phyloP scores from a whole-genome alignment of 345 rosid genomes.

The Syzygium aromaticum region DNA sequence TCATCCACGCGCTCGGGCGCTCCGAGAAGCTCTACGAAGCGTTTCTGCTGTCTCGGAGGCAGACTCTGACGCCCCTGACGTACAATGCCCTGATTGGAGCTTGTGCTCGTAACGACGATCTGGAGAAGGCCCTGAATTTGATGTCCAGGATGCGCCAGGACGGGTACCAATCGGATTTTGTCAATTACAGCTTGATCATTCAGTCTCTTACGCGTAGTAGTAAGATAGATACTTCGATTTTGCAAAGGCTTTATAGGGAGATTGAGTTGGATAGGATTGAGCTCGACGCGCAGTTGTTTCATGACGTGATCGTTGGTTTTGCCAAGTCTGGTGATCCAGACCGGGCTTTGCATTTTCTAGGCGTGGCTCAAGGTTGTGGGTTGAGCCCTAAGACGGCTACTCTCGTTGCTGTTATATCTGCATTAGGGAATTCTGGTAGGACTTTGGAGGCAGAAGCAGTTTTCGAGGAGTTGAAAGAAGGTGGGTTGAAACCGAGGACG shows the following conservation, averaged over 20 bases:
- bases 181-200: slow-evolving; percentile 79
- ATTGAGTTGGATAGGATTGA: slow-evolving; percentile 69
- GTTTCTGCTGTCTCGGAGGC: slow-evolving; percentile 72
- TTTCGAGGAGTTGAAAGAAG: slow-evolving; percentile 83
- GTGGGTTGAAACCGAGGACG: slow-evolving; percentile 65
- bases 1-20: slow-evolving; percentile 88
- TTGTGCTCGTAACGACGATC: slow-evolving; percentile 75
- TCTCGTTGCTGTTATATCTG: slow-evolving; percentile 50
- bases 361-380: slow-evolving; percentile 66
- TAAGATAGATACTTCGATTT: slow-evolving; percentile 50
- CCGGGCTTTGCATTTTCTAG: slow-evolving; percentile 58
- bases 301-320: slow-evolving; percentile 77
- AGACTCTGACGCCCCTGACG: slow-evolving; percentile 69
- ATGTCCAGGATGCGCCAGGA: slow-evolving; percentile 82
- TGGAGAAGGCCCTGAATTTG: slow-evolving; percentile 78
- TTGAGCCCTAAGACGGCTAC: slow-evolving; percentile 55
- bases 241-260: slow-evolving; percentile 60
- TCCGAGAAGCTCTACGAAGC: slow-evolving; percentile 97
- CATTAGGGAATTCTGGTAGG: slow-evolving; percentile 58
- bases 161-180: slow-evolving; percentile 79
- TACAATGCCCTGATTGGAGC: slow-evolving; percentile 91
- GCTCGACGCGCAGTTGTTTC: slow-evolving; percentile 65
- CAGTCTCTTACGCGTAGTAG: slow-evolving; percentile 59
- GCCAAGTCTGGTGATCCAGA: slow-evolving; percentile 72
- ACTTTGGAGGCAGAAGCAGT: slow-evolving; percentile 81